phyloP scores from a whole-genome alignment of 176 grass and related monocot genomes.

The Avena sativa region DNA sequence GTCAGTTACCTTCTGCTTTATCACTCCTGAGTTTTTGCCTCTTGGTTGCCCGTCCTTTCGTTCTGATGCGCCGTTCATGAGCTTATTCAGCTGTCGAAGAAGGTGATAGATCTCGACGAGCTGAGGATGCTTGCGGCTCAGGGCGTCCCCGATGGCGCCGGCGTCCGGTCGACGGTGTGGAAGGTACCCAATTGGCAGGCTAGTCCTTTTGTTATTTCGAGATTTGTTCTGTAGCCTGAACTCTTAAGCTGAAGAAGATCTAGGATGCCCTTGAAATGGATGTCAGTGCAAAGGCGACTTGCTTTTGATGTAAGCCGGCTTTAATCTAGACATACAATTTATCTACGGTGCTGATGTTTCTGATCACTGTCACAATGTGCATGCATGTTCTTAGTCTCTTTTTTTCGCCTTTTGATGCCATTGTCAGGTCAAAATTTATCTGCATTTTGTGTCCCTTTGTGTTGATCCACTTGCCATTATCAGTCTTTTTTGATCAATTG shows the following conservation, averaged over 20 bases:
- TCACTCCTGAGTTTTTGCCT: background rate
- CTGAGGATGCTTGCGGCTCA: conserved; percentile 68
- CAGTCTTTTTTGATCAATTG: background rate
- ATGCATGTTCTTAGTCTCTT: background rate
- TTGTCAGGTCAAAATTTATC: background rate
- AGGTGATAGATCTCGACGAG: conserved; percentile 84
- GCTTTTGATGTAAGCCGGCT: background rate
- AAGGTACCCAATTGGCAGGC: conserved; percentile 55
- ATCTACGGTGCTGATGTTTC: background rate
- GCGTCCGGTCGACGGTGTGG: conserved; percentile 77
- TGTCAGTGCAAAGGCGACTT: background rate
- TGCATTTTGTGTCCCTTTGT: background rate
- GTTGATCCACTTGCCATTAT: conserved; percentile 1
- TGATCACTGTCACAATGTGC: background rate
- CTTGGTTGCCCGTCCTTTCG: background rate
- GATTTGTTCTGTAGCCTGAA: conserved; percentile 6
- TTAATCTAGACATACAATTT: background rate
- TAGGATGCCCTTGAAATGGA: background rate
- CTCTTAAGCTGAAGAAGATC: background rate
- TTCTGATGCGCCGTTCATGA: background rate
- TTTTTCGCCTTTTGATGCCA: conserved; percentile 19
- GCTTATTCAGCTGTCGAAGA: conserved; percentile 65
- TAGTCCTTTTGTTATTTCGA: background rate
- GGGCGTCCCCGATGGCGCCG: conserved; percentile 77
- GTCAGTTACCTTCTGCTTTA: conserved; percentile 15